These are phyloP conservation scores for Nemania sp. DNA, from an alignment of 2,329 filamentous ascomycete genomes.

Conservation along the genomic window DNA sequence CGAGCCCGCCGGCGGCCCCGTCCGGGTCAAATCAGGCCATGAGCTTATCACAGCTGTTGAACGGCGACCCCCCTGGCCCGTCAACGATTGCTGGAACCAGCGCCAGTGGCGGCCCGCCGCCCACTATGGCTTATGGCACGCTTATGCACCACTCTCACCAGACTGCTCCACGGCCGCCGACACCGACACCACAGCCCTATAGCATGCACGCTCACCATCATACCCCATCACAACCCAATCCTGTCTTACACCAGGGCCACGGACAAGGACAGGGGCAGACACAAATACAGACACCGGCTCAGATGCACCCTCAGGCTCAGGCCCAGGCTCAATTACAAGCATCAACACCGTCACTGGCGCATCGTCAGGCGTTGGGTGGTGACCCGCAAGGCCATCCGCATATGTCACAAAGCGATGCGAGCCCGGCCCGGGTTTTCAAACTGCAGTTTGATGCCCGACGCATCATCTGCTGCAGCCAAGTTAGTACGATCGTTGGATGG, in stretches of 20 bases:
- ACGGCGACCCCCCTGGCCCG: conserved; percentile 12
- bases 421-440: conserved; percentile 79
- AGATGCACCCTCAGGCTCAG: conserved; percentile 1
- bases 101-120: conserved; percentile 10
- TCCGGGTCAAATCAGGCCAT: conserved; percentile 19
- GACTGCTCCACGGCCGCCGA: neutral
- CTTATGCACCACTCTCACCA: conserved; percentile 18
- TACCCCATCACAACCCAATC: conserved; percentile 1
- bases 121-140: conserved; percentile 10
- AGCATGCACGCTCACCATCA: conserved; percentile 7
- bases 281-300: conserved; percentile 26
- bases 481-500: conserved; percentile 91
- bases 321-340: conserved; percentile 30
- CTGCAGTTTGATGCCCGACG: conserved; percentile 92
- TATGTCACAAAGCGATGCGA: conserved; percentile 49
- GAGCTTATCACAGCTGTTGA: conserved; percentile 21
- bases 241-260: conserved; percentile 5
- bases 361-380: conserved; percentile 26
- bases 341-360: conserved; percentile 3
- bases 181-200: conserved; percentile 1
- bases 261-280: conserved; percentile 21
- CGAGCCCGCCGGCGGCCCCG: conserved; percentile 10
- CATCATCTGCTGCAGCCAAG: conserved; percentile 93
- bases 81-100: neutral
- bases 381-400: conserved; percentile 47